Evolutionary conservation across 2,329 filamentous ascomycete genomes (phyloP).

Genomic region (Graphiopsis chlorocephala): DNA sequence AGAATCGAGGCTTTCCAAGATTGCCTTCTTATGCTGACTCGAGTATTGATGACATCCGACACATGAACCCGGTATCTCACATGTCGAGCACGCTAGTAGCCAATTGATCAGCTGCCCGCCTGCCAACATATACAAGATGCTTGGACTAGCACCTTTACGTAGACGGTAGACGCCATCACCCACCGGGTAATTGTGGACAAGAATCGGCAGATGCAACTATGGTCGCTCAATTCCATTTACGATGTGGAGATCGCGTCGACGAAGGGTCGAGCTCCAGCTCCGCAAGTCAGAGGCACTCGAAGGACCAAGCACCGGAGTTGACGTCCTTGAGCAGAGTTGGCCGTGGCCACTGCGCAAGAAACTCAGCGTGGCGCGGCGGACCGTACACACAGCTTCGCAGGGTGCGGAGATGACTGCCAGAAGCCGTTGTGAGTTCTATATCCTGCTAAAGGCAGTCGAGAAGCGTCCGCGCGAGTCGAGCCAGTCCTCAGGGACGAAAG

Average conservation of each 20-base stretch:
- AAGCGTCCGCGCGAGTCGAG: not conserved
- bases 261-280: not conserved
- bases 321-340: not conserved
- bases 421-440: not conserved
- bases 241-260: not conserved
- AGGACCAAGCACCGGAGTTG: not conserved
- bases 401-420: not conserved
- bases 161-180: not conserved
- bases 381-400: not conserved
- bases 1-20: not conserved
- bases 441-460: not conserved
- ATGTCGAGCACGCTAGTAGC: not conserved
- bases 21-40: not conserved
- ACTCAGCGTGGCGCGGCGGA: not conserved
- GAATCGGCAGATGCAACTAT: not conserved
- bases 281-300: not conserved
- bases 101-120: not conserved
- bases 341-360: not conserved
- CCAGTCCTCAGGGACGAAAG: not conserved
- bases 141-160: not conserved
- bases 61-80: not conserved
- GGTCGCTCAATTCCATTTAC: not conserved
- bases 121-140: not conserved
- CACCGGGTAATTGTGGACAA: not conserved
- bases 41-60: not conserved